Conservation (phyloP, 2,329 filamentous ascomycete genomes). For the Fusarium pseudoanthophilum region DNA sequence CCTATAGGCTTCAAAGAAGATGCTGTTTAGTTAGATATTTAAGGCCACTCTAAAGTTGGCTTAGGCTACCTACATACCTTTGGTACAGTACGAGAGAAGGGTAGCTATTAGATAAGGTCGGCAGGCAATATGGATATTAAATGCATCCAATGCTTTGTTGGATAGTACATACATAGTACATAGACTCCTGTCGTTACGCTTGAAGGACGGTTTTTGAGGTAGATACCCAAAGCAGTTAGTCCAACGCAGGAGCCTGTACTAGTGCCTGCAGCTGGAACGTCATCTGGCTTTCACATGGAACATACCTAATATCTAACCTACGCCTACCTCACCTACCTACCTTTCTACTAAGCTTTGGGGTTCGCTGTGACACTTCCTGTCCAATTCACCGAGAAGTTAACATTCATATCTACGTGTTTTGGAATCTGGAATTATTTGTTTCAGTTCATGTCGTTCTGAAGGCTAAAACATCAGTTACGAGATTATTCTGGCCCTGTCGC, state of each 20-base stretch:
- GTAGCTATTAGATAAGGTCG: not conserved
- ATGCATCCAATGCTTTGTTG: not conserved
- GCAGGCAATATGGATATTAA: not conserved
- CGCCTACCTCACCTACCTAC: not conserved
- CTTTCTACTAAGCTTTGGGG: not conserved
- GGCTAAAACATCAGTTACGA: not conserved
- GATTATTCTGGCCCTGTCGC: not conserved
- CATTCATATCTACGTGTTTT: not conserved
- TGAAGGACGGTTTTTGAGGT: not conserved
- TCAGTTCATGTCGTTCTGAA: not conserved
- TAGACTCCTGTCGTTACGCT: not conserved
- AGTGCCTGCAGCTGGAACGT: conserved; percentile 16
- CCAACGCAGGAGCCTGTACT: not conserved
- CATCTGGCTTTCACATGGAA: conserved; percentile 39
- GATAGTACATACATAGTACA: not conserved
- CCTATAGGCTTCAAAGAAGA: no score
- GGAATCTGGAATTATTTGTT: not conserved
- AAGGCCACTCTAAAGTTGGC: no score
- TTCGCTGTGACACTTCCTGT: not conserved
- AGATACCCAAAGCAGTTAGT: not conserved
- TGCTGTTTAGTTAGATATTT: no score
- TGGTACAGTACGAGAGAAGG: no score
- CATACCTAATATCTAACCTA: not conserved
- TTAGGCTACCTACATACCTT: no score
- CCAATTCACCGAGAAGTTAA: not conserved